Evolutionary conservation across 495 filamentous ascomycete species (phyloP), one percentile per base, ranked within the genome.

Genomic region (Endocarpon pusillum): DNA sequence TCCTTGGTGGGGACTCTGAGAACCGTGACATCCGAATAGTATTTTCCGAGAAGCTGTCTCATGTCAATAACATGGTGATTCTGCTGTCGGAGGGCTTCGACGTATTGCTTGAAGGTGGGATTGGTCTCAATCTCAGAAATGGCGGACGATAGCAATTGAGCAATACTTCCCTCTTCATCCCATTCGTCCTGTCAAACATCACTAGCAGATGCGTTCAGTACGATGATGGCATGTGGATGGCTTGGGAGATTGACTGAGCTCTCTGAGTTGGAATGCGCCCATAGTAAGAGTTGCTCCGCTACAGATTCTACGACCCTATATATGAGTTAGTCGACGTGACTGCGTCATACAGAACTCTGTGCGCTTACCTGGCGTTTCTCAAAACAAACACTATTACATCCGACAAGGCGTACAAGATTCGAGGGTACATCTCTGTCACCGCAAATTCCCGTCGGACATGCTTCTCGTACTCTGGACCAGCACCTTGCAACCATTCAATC

Each of bases 311-410:
- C 8, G 23, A 25, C 23, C 12, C 23, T 25, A 8, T 25, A 8
- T 25, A 25, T 12, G 8, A 8, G 8, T 25, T 25, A n/a, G n/a
- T n/a, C n/a, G n/a, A n/a, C 23, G 12, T 8, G 8, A 25, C 23
- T 25, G 12, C 12, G 8, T 25, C 8, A 12, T 25, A 12, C 23
- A 25, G 8, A 25, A 12, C 8, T 25, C 12, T 8, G 23, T 8
- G 23, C 23, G 23, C 44, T 42, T 43, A 66, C 61, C 42, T 55
- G 1, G 58, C 44, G 28, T 67, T 62, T 4, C 48, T 37, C 24
- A 64, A 40, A 4, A 69, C 64, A 45, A 69, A 71, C 1, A 67
- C 61, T 11, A 69, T 50, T 8, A 61, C 59, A 36, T 71, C 66
- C 1, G 61, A 66, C 30, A 69, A 67, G 0, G 62, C 66, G 42